Evolutionary conservation across 1,139 yeast genomes (phyloP), one percentile per base, ranked within the genome.

Genomic region (Saccharomycopsis crataegensis): DNA sequence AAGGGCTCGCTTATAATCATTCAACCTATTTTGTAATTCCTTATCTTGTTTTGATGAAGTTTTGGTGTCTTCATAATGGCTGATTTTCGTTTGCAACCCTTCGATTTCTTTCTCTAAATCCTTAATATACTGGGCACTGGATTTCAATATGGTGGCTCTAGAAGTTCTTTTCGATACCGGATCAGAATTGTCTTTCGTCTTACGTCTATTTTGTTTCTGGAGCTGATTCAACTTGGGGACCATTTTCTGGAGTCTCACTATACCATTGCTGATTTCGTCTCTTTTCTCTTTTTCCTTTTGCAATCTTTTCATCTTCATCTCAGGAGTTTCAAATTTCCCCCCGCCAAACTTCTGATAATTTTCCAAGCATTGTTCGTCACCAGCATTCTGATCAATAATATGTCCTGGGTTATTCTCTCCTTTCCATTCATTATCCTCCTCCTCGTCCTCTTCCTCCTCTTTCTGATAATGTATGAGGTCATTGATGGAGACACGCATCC

Each of bases 241-340:
- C 50, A 53, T 32, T 38, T 51, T 17, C 43, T 55, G 50, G 34
- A 54, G 32, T 42, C 50, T 34, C 37, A 43, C 42, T 47, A 42
- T 49, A 14, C 49, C 52, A 28, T 36, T 37, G 32, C 43, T 49
- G 31, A 48, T 40, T 49, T 49, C 43, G 44, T 48, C 54, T 33
- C 56, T 51, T 28, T 38, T 57, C n/a, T 47, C 46, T 34, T 55
- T 48, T 38, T 51, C 52, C 40, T 53, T 50, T 45, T 50, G 50
- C 42, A 52, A 49, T 36, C 57, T 32, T 43, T 33, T 48, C 28
- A 45, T 38, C 41, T 55, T 46, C 43, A 37, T 44, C 16, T 42
- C 46, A 40, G 8, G 49, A 43, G 36, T 48, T 32, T 48, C 57
- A 32, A 43, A 40, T 46, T 32, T 49, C 28, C 28, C 28, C 4